A percentile compares a stretch with the other conserved stretches of the same genome.
Conservation (phyloP, 2,329 filamentous ascomycete genomes). For the Epichloe amarillans region DNA sequence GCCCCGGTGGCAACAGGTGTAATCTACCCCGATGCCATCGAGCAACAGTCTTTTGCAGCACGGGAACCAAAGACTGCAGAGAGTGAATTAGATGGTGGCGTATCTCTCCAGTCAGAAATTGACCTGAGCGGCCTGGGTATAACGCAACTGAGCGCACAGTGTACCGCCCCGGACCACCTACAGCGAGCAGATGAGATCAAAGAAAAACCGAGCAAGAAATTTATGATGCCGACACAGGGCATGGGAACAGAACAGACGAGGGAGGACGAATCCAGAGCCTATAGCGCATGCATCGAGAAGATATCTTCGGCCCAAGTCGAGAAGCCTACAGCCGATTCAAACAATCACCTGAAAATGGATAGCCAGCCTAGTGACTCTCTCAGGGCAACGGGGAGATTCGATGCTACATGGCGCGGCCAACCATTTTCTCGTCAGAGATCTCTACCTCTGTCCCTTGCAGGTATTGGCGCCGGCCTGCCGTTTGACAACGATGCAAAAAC, state of each 20-base stretch:
- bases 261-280: neutral
- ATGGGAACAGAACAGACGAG: neutral
- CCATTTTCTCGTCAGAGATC: neutral
- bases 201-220: neutral
- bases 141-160: neutral
- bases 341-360: neutral
- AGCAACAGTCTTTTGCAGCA: neutral
- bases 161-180: neutral
- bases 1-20: neutral
- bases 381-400: neutral
- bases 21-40: neutral
- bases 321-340: neutral
- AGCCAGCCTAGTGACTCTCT: neutral
- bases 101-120: neutral
- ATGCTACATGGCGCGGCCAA: neutral
- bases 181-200: neutral
- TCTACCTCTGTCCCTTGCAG: slow-evolving; percentile 11
- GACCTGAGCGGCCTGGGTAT: neutral
- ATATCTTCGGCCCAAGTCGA: neutral
- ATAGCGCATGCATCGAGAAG: neutral
- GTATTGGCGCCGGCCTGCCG: slow-evolving; percentile 14
- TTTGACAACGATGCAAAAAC: slow-evolving; percentile 9
- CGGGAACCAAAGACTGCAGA: neutral
- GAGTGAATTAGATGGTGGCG: slow-evolving; percentile 4
- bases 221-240: neutral